Percentiles rank a stretch among this genome's conserved stretches.
Evolutionary conservation across 176 grass and related monocot genomes (phyloP).

Genomic region (Stipa capillata): DNA sequence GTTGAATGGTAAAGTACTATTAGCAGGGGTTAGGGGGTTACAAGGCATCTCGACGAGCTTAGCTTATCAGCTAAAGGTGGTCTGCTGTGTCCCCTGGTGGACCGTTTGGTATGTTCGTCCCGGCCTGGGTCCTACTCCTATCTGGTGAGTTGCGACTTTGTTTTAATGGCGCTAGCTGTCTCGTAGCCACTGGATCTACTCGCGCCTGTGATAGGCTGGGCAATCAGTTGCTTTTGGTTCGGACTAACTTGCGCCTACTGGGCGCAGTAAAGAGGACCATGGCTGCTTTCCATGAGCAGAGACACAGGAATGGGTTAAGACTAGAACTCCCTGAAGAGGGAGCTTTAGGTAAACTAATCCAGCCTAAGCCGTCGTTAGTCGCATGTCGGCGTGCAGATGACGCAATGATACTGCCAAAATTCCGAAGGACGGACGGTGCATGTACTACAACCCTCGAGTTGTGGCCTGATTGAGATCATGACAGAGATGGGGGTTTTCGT

Average conservation of each 20-base stretch:
- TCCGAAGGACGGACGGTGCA: neutral
- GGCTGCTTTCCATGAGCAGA: neutral
- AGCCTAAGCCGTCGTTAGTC: neutral
- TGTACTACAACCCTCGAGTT: neutral
- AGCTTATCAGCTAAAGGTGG: neutral
- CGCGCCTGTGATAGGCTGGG: neutral
- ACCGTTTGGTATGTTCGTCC: slow-evolving; percentile 23
- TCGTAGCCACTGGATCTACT: slow-evolving; percentile 20
- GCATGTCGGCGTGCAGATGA: slow-evolving; percentile 18
- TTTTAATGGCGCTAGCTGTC: slow-evolving; percentile 21
- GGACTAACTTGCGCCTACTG: neutral
- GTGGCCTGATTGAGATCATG: too few species aligned
- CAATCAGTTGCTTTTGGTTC: slow-evolving; percentile 20
- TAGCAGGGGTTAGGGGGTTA: too few species aligned
- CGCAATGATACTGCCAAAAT: neutral
- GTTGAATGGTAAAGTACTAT: too few species aligned
- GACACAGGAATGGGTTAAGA: neutral
- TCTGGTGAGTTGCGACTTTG: slow-evolving; percentile 22
- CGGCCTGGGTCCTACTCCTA: neutral
- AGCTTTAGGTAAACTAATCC: neutral
- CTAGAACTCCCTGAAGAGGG: neutral
- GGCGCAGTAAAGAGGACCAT: neutral
- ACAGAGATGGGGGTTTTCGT: too few species aligned
- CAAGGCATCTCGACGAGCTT: neutral
- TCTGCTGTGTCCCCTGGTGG: neutral